Evolutionary conservation across 2,329 filamentous ascomycete species (phyloP), one percentile per base, ranked within the genome.

Genomic region (Fonsecaea nubica): DNA sequence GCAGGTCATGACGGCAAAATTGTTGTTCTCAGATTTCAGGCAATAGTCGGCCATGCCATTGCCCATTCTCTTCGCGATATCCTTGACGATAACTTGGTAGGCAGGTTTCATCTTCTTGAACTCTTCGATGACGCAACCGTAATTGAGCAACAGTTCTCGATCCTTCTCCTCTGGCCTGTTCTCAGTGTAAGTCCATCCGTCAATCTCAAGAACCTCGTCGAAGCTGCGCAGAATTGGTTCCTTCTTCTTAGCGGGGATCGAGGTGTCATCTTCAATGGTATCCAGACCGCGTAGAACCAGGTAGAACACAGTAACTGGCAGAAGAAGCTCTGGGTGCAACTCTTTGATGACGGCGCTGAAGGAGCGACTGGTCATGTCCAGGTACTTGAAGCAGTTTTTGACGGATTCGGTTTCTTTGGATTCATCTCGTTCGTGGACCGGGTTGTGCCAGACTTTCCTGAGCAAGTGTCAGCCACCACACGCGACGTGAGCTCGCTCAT

Each of bases 231-330:
- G 83, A 64, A 97, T 80, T 1, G 93, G 92, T 76, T 96, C 91
- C 82, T 99, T 99, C 75, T 86, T 89, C 71, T 87, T 85, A 45
- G 94, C 81, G 2, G 90, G 84, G 67, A 99, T 90, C 4, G 93
- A 96, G 89, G 97, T 98, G 80, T 99, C 95, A 83, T 99, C 95
- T 81, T 99, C 95, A 67, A 99, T 92, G n/a, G 95, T 99, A 79
- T 99, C 95, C 58, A 99, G 86, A 55, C 92, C 95, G 68, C 95
- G 92, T 62, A 99, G 85, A 61, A 92, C 87, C 33, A 99, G 87
- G 82, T 99, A 99, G 85, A 99, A 99, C 9, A 98, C 84, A 63
- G 90, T 89, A 54, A 98, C 86, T 30, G 95, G 93, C 48, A 97
- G 87, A 40, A 98, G 87, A 36, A 99, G 88, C 80, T 99, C 94